These are phyloP conservation scores for Tetrahymena elliotti DNA, from an alignment of 73 alveolate species.

Conservation along the genomic window DNA sequence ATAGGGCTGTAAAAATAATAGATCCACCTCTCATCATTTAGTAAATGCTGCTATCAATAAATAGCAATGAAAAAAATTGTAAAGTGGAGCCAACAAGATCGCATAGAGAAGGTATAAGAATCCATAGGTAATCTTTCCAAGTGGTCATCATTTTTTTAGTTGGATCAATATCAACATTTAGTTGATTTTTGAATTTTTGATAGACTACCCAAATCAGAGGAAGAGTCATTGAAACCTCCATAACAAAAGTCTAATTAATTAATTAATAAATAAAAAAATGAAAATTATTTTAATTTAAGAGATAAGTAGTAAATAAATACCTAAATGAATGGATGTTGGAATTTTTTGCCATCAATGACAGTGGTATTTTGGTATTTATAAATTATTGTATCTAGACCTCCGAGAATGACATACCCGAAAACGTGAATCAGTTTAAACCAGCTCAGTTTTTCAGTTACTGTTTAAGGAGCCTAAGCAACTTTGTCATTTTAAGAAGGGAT, in stretches of 20 bases:
- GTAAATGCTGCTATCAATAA: not conserved
- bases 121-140: not conserved
- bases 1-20: not conserved
- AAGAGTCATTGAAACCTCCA: not conserved
- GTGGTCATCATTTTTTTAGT: not conserved
- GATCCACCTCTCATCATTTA: not conserved
- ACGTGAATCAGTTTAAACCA: not conserved
- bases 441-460: not conserved
- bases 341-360: not conserved
- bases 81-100: not conserved
- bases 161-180: not conserved
- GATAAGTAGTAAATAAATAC: not conserved
- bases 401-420: not conserved
- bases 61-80: not conserved
- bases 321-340: not conserved
- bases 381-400: not conserved
- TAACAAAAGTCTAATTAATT: not conserved
- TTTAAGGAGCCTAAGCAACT: not conserved
- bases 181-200: not conserved
- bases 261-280: not conserved
- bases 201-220: not conserved
- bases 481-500: too few relatives aligned
- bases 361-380: not conserved
- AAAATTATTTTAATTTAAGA: not conserved
- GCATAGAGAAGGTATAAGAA: not conserved